Evolutionary conservation across 2,329 filamentous ascomycete species (phyloP), one percentile per base, ranked within the genome.

Genomic region (Tolypocladium guangdongense): DNA sequence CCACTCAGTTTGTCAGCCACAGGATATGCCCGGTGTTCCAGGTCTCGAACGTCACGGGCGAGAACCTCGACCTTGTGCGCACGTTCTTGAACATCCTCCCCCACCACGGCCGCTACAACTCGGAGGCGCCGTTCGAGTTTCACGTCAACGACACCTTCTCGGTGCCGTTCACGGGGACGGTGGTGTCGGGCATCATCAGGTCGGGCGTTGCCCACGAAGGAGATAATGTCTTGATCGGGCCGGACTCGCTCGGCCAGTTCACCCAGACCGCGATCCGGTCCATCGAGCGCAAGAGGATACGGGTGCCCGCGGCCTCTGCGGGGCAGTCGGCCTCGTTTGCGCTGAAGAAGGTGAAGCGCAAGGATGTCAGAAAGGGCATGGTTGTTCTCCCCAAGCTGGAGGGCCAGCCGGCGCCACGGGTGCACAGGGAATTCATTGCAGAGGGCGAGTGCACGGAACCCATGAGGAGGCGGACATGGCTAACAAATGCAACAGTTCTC

Each of bases 81-180:
- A 88, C 86, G 0, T 99, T 99, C 68, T 74, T 99, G 52, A 97
- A 97, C 63, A 95, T 97, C 56, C 78, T 99, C 4, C 93, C 93
- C 1, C 91, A 96, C 61, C 89, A 96, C 61, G 92, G 92, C 50
- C 88, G 92, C 56, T 97, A 97, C 68, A 88, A 97, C 66, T 78
- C 85, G 20, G 84, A 89, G 48, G 90, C 88, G 0, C 86, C 91
- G 0, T 95, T 97, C 59, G 93, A 97, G 66, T 96, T 97, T 61
- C 86, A 95, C 56, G 81, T 99, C 59, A 99, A 97, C 65, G 93
- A 99, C 67, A 97, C 90, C 0, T 99, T 97, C 77, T 96, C 91
- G 0, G 93, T 99, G 5, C 93, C 93, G 2, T 96, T 96, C 68
- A 90, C 95, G 1, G 93, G 93, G 14, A 99, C 93, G 0, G 93